Evolutionary conservation across 768 basidiomycete species (phyloP), one percentile per base, ranked within the genome.

Genomic region (Russula vinacea): DNA sequence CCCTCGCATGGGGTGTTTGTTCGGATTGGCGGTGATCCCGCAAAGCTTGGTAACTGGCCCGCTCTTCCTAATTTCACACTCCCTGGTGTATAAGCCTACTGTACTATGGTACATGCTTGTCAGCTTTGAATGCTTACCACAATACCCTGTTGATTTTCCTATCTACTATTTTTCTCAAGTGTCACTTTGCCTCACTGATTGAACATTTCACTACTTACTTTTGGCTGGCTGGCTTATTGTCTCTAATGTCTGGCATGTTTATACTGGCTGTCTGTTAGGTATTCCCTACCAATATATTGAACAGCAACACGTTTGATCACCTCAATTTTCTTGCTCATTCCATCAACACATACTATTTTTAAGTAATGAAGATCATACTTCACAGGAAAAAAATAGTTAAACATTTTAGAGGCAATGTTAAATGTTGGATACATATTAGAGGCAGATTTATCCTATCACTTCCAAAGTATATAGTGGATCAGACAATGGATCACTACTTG

Each of bases 1-100:
- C 90, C 91, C 2, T 90, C 87, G 33, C 81, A 84, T 67, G 87
- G 89, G 16, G 74, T 78, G 11, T 90, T 87, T 84, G 83, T 93
- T 22, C 83, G 89, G 33, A 88, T 92, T 55, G 90, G 90, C 24
- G 88, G 88, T 1, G 91, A 92, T 71, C 90, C 89, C 0, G 80
- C 78, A 0, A n/a, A 76, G 56, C 73, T 92, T 14, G 90, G 90
- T 0, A 84, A 87, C 67, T 92, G 90, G 90, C 90, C 90, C 0
- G 56, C 83, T 56, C 75, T 83, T 68, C 80, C 86, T 37, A 89
- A 85, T 56, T 92, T 92, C 71, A 84, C 80, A 1, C 72, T 72
- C 1, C 89, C 89, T 1, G 89, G 89, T 16, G 72, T 89, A 44
- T 83, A 58, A 60, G 22, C 40, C 35, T 35, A 35, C 29, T 35